Evolutionary conservation across 2,329 filamentous ascomycete species (phyloP).

Genomic region (Hortaea sp.): DNA sequence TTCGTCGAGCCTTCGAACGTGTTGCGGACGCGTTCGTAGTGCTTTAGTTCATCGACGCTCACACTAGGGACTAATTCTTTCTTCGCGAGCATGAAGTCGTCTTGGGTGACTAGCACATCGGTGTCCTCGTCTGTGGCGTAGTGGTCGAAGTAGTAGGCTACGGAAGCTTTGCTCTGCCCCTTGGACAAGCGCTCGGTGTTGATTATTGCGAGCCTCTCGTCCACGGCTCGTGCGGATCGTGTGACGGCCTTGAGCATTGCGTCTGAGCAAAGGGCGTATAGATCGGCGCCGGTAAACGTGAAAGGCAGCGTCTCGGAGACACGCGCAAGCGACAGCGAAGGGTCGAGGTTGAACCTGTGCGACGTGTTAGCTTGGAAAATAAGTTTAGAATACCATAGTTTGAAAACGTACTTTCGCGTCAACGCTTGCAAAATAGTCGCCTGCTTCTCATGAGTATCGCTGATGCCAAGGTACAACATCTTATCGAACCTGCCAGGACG

Average conservation of each 20-base stretch:
- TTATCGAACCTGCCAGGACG: slow-evolving; percentile 92
- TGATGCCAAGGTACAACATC: slow-evolving; percentile 94
- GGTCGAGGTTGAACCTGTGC: slow-evolving; percentile 70
- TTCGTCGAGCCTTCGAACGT: slow-evolving; percentile 63
- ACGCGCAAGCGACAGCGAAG: slow-evolving; percentile 61
- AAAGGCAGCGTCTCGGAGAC: slow-evolving; percentile 76
- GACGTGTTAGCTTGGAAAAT: not conserved
- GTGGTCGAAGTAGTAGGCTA: slow-evolving; percentile 94
- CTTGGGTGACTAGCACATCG: slow-evolving; percentile 76
- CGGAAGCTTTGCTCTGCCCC: slow-evolving; percentile 48
- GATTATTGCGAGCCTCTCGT: slow-evolving; percentile 67
- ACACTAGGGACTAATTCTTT: slow-evolving; percentile 86
- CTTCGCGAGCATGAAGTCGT: slow-evolving; percentile 76
- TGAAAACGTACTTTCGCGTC: slow-evolving; percentile 70
- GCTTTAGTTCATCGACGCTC: slow-evolving; percentile 78
- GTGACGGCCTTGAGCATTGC: slow-evolving; percentile 99
- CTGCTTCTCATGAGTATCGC: slow-evolving; percentile 94
- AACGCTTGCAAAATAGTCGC: slow-evolving; percentile 86
- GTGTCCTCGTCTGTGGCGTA: slow-evolving; percentile 72
- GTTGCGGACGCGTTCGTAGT: slow-evolving; percentile 76
- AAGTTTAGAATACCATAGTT: not conserved
- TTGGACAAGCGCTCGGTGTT: slow-evolving; percentile 36
- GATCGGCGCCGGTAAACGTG: slow-evolving; percentile 93
- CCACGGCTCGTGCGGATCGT: slow-evolving; percentile 72
- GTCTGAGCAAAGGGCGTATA: slow-evolving; percentile 94